Evolutionary conservation across 2,329 filamentous ascomycete species (phyloP), one percentile per base, ranked within the genome.

Genomic region (Hypoxylon sp.): DNA sequence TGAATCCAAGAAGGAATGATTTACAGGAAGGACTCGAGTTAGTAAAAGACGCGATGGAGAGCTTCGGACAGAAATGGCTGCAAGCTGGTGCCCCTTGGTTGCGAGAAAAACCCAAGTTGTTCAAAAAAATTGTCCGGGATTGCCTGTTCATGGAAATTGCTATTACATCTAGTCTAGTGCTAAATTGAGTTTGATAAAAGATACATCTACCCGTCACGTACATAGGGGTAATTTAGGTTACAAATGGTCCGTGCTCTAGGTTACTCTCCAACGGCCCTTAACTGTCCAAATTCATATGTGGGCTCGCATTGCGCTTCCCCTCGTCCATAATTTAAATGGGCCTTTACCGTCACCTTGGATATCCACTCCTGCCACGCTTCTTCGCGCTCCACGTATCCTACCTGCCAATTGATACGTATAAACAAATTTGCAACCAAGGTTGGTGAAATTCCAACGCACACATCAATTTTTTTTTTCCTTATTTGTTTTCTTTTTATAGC

Each of bases 121-220:
- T 57, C 63, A 72, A 66, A 71, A 66, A 66, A 59, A 26, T 68
- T 64, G 65, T 70, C 70, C 52, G 62, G 68, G 68, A 68, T 70
- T 57, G 65, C 68, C 51, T 68, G 68, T 64, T 66, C 55, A 68
- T 70, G 63, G 68, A 70, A 70, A 70, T 70, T 70, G 59, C 65
- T 66, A 68, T 66, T 66, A 53, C 51, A 68, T 66, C 63, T 66
- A 66, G 65, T 47, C 56, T 68, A 68, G 68, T 70, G 63, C 55
- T 61, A 64, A 68, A 70, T 62, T 55, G 56, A 53, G 44, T 42
- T 35, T 22, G 68, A 64, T 70, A 24, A n/a, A 33, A 60, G 47
- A 47, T 68, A 68, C 65, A 58, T 70, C 1, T n/a, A 11, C 6
- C 14, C 8, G 51, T n/a, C n/a, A 35, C 5, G 11, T 14, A 9